Conservation (phyloP, 2,329 filamentous ascomycete species). For the Fusarium metavorans region DNA sequence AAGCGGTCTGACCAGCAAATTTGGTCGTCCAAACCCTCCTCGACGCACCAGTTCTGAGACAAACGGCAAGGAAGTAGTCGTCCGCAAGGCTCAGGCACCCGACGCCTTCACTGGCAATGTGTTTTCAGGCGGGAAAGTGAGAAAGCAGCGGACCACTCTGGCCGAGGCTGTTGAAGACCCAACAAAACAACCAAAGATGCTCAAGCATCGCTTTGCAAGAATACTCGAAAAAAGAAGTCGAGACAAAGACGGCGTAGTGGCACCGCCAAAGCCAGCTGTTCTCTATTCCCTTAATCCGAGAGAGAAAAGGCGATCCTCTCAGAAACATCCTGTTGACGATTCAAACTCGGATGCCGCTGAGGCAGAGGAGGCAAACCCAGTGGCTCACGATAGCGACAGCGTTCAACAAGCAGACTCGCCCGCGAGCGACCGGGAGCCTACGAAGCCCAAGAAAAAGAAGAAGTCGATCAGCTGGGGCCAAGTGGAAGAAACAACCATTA, state of each 20-base stretch:
- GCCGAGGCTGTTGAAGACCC: conserved; percentile 56
- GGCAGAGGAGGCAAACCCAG: conserved; percentile 20
- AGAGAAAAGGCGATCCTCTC: conserved; percentile 4
- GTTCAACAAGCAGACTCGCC: background rate
- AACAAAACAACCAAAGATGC: conserved; percentile 55
- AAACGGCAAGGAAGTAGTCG: conserved; percentile 12
- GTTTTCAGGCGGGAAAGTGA: conserved; percentile 57
- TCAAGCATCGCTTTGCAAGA: conserved; percentile 52
- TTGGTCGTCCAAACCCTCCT: conserved; percentile 4
- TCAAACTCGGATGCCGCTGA: background rate
- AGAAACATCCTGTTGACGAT: background rate
- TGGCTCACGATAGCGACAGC: conserved; percentile 15
- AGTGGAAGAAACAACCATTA: conserved; percentile 29
- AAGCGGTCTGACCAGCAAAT: conserved; percentile 21
- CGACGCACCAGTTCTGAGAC: conserved; percentile 7
- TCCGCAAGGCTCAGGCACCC: conserved; percentile 21
- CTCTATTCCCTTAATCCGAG: conserved; percentile 48
- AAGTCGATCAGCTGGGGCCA: conserved; percentile 44
- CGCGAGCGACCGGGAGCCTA: background rate
- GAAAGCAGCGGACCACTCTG: conserved; percentile 52
- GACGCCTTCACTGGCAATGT: conserved; percentile 53
- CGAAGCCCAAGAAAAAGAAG: conserved; percentile 38
- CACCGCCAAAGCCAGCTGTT: conserved; percentile 49
- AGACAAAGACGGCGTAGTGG: conserved; percentile 56
- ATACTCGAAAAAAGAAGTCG: conserved; percentile 57